phyloP scores from a whole-genome alignment of 495 filamentous ascomycete species.

The Alectoria sarmentosa region DNA sequence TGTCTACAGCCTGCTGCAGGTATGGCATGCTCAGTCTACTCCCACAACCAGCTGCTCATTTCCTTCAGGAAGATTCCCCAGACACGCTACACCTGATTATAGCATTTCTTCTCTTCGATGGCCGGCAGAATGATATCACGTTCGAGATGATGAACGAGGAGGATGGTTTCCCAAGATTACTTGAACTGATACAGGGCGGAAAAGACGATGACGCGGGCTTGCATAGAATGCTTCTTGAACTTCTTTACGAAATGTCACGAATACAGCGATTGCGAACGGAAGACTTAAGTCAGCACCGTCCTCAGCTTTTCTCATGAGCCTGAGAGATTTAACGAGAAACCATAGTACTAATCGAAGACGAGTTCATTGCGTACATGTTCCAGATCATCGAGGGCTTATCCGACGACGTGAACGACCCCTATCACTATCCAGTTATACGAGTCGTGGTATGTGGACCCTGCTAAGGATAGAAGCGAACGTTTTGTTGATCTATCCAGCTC shows the following conservation, averaged over 20 bases:
- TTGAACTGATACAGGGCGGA: conserved; percentile 69
- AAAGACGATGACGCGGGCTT: conserved; percentile 59
- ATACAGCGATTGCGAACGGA: conserved; percentile 74
- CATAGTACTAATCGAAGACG: conserved; percentile 65
- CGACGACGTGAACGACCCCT: conserved; percentile 87
- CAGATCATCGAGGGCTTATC: conserved; percentile 82
- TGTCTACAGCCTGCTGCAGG: conserved; percentile 84
- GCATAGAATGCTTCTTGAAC: conserved; percentile 74
- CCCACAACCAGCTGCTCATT: conserved; percentile 16
- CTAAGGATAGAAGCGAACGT: not conserved
- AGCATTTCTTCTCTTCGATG: conserved; percentile 87
- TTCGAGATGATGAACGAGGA: conserved; percentile 85
- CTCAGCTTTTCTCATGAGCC: not conserved
- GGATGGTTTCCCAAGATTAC: conserved; percentile 70
- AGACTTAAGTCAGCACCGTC: conserved; percentile 56
- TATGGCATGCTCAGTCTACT: conserved; percentile 27
- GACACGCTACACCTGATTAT: conserved; percentile 73
- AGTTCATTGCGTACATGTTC: conserved; percentile 78
- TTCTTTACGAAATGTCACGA: conserved; percentile 95
- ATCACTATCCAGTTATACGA: conserved; percentile 91
- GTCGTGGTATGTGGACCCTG: conserved; percentile 60
- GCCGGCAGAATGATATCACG: conserved; percentile 65
- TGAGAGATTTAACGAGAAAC: conserved; percentile 19
- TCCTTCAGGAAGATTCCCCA: conserved; percentile 63
- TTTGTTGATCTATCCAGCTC: conserved; percentile 48